These are phyloP conservation scores for Nicotiana tomentosiformis DNA, from an alignment of 257 asterid species.

Conservation along the genomic window DNA sequence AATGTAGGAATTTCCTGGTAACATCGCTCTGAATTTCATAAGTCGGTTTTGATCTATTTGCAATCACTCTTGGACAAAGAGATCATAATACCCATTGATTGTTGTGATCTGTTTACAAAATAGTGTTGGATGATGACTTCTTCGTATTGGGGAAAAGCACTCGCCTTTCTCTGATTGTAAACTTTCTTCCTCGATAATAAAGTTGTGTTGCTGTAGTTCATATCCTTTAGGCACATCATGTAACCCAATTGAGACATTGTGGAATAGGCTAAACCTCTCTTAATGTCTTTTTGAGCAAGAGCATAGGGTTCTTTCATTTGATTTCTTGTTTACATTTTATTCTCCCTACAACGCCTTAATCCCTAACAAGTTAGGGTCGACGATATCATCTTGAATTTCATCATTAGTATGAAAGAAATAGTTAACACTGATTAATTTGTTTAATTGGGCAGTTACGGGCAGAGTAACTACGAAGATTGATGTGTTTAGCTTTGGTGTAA, in stretches of 20 bases:
- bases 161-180: background rate
- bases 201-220: background rate
- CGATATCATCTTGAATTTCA: background rate
- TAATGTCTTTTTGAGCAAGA: no score
- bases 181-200: background rate
- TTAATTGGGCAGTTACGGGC: conserved; percentile 4
- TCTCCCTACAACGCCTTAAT: background rate
- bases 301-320: background rate
- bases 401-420: background rate
- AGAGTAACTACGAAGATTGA: conserved; percentile 15
- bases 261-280: no score
- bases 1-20: background rate
- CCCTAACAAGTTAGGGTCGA: no score
- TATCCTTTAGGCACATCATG: background rate
- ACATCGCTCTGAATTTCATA: background rate
- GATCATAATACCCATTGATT: background rate
- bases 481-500: conserved; percentile 16
- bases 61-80: background rate
- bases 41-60: background rate
- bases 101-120: background rate
- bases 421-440: background rate
- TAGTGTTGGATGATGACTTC: background rate
- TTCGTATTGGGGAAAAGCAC: background rate
- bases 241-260: no score
- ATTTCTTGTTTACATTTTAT: background rate